These are phyloP conservation scores for Chlamydomonas sp. DNA, from an alignment of 139 green algal genomes.

Conservation along the genomic window DNA sequence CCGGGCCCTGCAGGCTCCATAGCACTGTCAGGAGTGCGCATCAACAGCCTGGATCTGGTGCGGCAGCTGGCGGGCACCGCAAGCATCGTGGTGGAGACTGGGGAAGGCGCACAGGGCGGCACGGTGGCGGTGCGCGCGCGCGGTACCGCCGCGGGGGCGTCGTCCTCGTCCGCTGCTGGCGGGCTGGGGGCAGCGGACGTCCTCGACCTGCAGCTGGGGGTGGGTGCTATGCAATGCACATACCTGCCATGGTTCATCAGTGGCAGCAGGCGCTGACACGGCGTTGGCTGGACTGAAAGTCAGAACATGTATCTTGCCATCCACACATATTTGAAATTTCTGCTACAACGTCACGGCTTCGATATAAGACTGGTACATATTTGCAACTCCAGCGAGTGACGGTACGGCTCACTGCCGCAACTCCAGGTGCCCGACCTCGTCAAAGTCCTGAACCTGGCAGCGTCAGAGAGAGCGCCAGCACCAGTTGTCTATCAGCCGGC, in stretches of 20 bases:
- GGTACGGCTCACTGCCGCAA: neutral
- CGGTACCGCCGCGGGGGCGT: neutral
- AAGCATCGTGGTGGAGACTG: constrained; percentile 1
- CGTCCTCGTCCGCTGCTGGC: constrained; percentile 5
- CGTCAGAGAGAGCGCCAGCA: neutral
- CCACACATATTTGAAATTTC: too few species aligned
- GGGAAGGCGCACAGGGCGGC: constrained; percentile 2
- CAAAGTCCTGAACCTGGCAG: constrained; percentile 12
- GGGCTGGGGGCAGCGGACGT: constrained; percentile 21
- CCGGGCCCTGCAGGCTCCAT: constrained; percentile 37
- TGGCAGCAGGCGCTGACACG: too few species aligned
- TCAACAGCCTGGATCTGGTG: constrained; percentile 65
- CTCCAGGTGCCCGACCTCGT: constrained; percentile 25
- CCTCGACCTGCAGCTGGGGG: too few species aligned
- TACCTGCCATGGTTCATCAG: too few species aligned
- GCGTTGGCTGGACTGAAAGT: too few species aligned
- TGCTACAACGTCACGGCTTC: too few species aligned
- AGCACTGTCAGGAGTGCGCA: constrained; percentile 48
- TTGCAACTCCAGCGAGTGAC: constrained; percentile 18
- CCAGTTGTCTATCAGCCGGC: constrained; percentile 34
- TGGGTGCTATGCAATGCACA: too few species aligned
- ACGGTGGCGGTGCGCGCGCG: constrained; percentile 42
- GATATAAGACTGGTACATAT: neutral
- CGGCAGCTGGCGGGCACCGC: constrained; percentile 38
- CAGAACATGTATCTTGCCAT: too few species aligned